phyloP scores from a whole-genome alignment of 306 rosid species.

The Sesbania bispinosa region DNA sequence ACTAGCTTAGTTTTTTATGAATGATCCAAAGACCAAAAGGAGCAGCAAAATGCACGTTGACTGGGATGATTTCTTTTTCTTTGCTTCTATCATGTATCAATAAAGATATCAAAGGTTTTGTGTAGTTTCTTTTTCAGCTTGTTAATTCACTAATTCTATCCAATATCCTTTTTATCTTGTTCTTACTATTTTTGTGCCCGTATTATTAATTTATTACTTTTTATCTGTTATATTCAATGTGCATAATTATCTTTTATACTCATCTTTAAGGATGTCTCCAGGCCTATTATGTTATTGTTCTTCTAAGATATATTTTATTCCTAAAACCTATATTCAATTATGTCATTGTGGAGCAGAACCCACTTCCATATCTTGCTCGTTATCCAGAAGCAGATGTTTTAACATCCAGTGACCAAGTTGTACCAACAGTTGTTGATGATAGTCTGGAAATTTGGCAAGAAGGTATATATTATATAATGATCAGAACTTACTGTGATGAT shows the following conservation, averaged over 20 bases:
- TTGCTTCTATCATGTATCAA: neutral
- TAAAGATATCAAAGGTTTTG: neutral
- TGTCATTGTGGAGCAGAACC: conserved; percentile 72
- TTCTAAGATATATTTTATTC: conserved; percentile 18
- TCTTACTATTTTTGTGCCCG: neutral
- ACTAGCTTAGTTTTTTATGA: conserved; percentile 1
- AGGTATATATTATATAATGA: conserved; percentile 52
- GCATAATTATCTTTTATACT: neutral
- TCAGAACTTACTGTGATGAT: neutral
- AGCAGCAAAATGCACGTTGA: conserved; percentile 10
- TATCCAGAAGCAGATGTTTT: conserved; percentile 91
- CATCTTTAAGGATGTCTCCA: conserved; percentile 5
- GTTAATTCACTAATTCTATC: neutral
- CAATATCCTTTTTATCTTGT: neutral
- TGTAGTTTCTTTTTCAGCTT: neutral
- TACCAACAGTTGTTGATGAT: conserved; percentile 90
- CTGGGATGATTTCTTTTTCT: neutral
- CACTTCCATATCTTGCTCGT: conserved; percentile 91
- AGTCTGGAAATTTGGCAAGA: conserved; percentile 75
- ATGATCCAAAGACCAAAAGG: conserved; percentile 2
- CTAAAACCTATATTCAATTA: conserved; percentile 13
- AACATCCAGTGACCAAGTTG: conserved; percentile 93
- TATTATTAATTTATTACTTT: neutral
- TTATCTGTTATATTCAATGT: neutral
- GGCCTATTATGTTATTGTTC: neutral